A percentile compares a stretch with the other conserved stretches of the same genome.
phyloP scores from a whole-genome alignment of 257 asterid species.

The Solanum pimpinellifolium region DNA sequence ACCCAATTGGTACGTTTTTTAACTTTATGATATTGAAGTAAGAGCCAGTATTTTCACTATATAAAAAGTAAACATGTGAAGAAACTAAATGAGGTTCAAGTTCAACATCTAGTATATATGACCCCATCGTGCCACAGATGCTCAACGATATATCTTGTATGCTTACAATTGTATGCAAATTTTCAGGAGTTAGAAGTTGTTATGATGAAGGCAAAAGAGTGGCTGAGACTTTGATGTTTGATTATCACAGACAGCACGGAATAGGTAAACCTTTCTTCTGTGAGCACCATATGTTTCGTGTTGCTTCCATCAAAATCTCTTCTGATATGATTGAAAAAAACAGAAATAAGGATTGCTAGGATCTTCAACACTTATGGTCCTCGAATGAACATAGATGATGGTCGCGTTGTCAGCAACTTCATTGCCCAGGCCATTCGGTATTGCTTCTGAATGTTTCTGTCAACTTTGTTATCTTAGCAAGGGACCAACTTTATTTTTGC shows the following conservation, averaged over 20 bases:
- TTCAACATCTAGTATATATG: not conserved
- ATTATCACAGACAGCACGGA: slow-evolving; percentile 95
- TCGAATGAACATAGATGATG: slow-evolving; percentile 93
- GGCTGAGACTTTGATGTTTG: slow-evolving; percentile 97
- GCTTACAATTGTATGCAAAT: not conserved
- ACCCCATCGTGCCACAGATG: too few relatives aligned
- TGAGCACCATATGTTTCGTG: not conserved
- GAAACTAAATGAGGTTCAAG: not conserved
- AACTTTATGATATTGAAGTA: not conserved
- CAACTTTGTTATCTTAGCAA: not conserved
- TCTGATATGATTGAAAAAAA: not conserved
- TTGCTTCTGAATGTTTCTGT: not conserved
- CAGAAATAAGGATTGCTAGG: slow-evolving; percentile 95
- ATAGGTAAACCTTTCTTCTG: slow-evolving; percentile 33
- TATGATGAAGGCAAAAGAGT: slow-evolving; percentile 93
- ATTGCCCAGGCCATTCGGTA: slow-evolving; percentile 93
- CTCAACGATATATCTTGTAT: not conserved
- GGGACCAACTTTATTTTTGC: not conserved
- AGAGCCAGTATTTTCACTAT: not conserved
- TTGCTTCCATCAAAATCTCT: not conserved
- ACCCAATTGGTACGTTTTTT: slow-evolving; percentile 69
- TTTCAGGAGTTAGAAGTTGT: slow-evolving; percentile 84
- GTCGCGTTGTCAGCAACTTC: slow-evolving; percentile 94
- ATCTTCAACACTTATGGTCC: slow-evolving; percentile 97
- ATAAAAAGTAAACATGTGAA: not conserved